Conservation (phyloP, 441 rosid species). For the Croton laevigatus region DNA sequence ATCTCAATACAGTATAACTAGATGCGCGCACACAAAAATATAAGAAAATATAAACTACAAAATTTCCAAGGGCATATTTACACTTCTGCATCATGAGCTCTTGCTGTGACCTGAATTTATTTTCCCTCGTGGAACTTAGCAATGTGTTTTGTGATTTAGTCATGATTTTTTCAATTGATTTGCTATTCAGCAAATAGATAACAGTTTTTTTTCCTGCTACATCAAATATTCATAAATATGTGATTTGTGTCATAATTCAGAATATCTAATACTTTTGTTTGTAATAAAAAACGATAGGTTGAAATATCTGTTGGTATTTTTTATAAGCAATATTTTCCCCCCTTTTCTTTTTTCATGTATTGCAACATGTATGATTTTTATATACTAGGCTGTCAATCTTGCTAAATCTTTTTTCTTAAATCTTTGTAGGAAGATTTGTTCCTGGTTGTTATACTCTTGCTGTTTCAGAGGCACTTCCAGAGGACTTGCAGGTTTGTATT, state of each 20-base stretch:
- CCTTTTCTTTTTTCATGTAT: not conserved
- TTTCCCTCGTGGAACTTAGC: not conserved
- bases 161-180: no score
- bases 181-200: no score
- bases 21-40: not conserved
- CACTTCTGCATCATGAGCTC: not conserved
- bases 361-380: not conserved
- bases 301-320: no score
- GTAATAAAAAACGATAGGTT: no score
- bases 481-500: conserved; percentile 73
- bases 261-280: no score
- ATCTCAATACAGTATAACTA: not conserved
- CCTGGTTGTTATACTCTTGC: conserved; percentile 97
- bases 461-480: conserved; percentile 85
- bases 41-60: no score
- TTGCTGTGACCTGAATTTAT: not conserved
- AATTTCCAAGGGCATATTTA: not conserved
- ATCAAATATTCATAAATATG: no score
- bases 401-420: not conserved
- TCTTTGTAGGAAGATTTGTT: conserved; percentile 63
- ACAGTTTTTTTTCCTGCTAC: no score
- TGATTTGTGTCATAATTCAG: no score
- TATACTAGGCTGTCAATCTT: not conserved
- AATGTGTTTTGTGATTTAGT: not conserved
- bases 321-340: no score